Base-by-base conservation (phyloP, 2,329 filamentous ascomycete species). In the Sporothrix luriei region DNA sequence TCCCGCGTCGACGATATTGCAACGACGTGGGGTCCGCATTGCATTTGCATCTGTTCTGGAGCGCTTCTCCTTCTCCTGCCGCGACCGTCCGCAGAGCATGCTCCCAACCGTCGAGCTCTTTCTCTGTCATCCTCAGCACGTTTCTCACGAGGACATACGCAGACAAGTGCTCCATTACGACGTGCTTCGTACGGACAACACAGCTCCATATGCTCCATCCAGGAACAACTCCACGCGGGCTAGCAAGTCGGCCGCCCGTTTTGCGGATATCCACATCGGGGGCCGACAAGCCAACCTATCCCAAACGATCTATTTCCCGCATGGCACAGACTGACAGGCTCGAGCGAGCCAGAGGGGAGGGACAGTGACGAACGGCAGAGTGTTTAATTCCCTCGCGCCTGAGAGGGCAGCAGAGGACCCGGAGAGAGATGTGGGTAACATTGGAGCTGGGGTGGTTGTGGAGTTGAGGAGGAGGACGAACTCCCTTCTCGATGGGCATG, bases 301-400 rank as follows among this genome's bases (percentile, higher is more conserved):
- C 70, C 24, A 61, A 65, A 48, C 49, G 29, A 52, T 59, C 43
- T 69, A 71, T 71, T 71, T 69, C 55, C 70, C 70, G 62, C 70
- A 71, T 43, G 46, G 24, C 33, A 6, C 2, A 24, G n/a, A 19
- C 19, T 40, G 55, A 40, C 33, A 26, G 19, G 38, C 38, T 62
- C 21, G 38, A 46, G 57, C 57, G 38, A 62, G 38, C 38, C 57
- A 62, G 57, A 46, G 57, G 43, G n/a, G 38, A 62, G 38, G 38
- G 57, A 62, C 46, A 16, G 38, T n/a, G 29, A 40, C 29, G n/a
- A 51, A 26, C 2, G 21, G 21, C 10, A 40, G 14, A 7, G 43
- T 26, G 24, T 40, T 55, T 55, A 69, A 66, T 69, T 69, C 68
- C 68, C 68, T 66, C 68, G 61, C 33, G 24, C 61, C 14, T 49